Conservation (phyloP, 352 stramenopile species). For the Globisporangium emineosum region DNA sequence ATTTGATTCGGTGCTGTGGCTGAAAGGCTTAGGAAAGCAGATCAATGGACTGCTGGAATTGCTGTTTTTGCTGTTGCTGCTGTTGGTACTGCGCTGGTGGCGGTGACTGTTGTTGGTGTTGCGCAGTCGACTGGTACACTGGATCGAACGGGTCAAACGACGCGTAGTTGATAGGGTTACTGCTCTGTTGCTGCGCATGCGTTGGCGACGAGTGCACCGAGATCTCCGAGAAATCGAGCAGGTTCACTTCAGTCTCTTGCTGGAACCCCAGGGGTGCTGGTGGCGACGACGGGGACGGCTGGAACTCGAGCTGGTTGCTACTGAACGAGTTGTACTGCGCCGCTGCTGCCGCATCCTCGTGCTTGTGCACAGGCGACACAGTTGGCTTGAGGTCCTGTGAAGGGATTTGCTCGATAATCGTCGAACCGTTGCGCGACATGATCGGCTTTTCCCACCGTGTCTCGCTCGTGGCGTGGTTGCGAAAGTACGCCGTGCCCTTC, state of each 20-base stretch:
- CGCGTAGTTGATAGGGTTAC: constrained; percentile 13
- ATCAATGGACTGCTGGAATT: constrained; percentile 29
- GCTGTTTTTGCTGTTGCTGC: constrained; percentile 17
- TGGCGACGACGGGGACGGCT: constrained; percentile 7
- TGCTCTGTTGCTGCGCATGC: constrained; percentile 22
- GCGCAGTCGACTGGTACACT: constrained; percentile 13
- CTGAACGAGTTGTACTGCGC: constrained; percentile 3
- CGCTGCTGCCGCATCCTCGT: neutral
- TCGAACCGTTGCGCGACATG: constrained; percentile 43
- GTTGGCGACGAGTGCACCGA: constrained; percentile 44
- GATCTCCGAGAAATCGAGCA: constrained; percentile 71
- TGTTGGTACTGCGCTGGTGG: constrained; percentile 23
- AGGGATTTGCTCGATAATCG: constrained; percentile 26
- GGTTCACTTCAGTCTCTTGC: constrained; percentile 29
- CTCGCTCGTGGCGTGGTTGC: constrained; percentile 54
- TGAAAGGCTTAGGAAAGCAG: constrained; percentile 35
- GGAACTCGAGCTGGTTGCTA: constrained; percentile 16
- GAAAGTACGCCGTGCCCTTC: constrained; percentile 70
- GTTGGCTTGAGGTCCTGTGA: constrained; percentile 17
- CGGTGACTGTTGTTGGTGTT: constrained; percentile 2
- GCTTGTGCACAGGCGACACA: constrained; percentile 5
- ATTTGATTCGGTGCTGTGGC: neutral
- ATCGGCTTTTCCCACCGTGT: constrained; percentile 79
- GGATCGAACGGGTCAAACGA: constrained; percentile 19
- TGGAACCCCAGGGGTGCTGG: neutral